Evolutionary conservation across 2,329 filamentous ascomycete species (phyloP), one percentile per base, ranked within the genome.

Genomic region (Pseudopyricularia javanii): DNA sequence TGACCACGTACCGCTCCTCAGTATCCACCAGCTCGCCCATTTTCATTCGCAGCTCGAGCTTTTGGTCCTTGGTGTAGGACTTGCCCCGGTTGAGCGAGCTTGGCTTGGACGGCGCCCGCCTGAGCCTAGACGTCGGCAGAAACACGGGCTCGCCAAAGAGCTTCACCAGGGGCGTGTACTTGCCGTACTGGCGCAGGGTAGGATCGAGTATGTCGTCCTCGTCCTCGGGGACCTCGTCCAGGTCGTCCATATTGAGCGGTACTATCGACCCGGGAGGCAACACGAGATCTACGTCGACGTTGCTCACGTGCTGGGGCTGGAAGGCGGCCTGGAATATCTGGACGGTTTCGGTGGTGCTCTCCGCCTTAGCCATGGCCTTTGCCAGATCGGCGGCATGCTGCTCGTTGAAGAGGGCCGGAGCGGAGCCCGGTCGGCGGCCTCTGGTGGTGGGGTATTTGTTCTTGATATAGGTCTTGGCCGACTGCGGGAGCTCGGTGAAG

Each of bases 311-410:
- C 64, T 94, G 88, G 35, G 91, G 84, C 62, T 86, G 85, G 56
- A 95, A 77, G 15, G 90, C 86, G 53, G 81, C 78, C 54, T 85
- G 80, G 53, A 98, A 72, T 55, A 86, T 83, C 45, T 79, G 74
- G 53, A 94, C 79, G 26, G 93, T 79, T 15, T 90, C 84, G 37
- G 74, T 45, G 37, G 54, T 79, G 64, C 90, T 86, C 48, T 95
- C 89, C 58, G 91, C 84, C 69, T 79, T 84, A 57, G 83, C 78
- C 84, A 97, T 93, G 50, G 82, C 81, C 66, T 86, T 85, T 51
- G 91, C 91, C 55, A 98, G 71, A 62, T 95, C 88, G 45, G 91
- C 93, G 20, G 91, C 90, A 76, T 98, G 93, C 67, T 91, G 84
- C 65, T 96, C 90, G 57, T 86, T 81, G 68, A 97, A 97, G 55